Conservation (phyloP, 345 rosid genomes). For the Salix dunnii region DNA sequence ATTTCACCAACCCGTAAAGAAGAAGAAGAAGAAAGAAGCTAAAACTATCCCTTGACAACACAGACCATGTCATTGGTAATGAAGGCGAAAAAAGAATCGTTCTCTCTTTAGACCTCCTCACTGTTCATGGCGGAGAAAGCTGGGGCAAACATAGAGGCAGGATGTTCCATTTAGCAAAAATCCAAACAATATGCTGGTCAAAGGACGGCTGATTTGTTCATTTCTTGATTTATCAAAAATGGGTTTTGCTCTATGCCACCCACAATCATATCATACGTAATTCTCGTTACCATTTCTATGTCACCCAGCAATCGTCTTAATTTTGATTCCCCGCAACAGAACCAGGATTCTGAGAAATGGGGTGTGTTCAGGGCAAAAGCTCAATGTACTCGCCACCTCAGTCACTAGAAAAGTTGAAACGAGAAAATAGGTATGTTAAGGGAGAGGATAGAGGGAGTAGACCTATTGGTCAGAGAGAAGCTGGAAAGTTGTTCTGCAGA, state of each 20-base stretch:
- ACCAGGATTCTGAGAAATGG: constrained; percentile 34
- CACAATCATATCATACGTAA: neutral
- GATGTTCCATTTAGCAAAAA: constrained; percentile 9
- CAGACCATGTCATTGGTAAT: constrained; percentile 10
- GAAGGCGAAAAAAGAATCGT: neutral
- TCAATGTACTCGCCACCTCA: constrained; percentile 20
- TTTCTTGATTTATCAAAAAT: neutral
- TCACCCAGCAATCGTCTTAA: constrained; percentile 12
- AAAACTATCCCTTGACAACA: neutral
- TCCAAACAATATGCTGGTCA: constrained; percentile 38
- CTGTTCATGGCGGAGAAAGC: neutral
- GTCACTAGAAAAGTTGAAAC: constrained; percentile 25
- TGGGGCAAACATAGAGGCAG: neutral
- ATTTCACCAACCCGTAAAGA: neutral
- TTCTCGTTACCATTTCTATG: constrained; percentile 11
- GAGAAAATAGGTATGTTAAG: constrained; percentile 20
- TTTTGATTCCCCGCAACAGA: constrained; percentile 1
- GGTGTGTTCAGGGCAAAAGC: constrained; percentile 34
- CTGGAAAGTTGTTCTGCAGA: constrained; percentile 11
- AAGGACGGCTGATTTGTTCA: constrained; percentile 19
- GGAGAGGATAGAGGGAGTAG: constrained; percentile 16
- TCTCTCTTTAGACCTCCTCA: no score
- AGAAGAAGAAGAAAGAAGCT: neutral
- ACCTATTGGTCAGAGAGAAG: neutral
- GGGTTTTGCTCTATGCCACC: neutral